These are phyloP conservation scores for Leccinum variicolor DNA, from an alignment of 768 basidiomycete genomes.

Conservation along the genomic window DNA sequence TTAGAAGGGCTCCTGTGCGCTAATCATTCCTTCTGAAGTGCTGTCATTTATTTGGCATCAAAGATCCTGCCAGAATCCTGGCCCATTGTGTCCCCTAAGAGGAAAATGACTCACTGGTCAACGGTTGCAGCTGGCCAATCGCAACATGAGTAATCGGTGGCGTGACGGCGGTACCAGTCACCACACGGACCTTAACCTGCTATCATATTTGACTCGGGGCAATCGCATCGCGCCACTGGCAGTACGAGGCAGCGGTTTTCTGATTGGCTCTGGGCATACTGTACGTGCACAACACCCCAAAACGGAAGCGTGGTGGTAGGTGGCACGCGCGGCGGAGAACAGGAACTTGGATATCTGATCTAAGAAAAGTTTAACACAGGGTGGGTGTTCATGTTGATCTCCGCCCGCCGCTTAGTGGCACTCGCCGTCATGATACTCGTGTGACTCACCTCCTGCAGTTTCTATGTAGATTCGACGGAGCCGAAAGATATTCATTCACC, in stretches of 20 bases:
- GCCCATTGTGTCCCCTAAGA: conserved; percentile 38
- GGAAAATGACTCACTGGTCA: conserved; percentile 42
- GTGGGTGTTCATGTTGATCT: conserved; percentile 31
- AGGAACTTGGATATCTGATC: conserved; percentile 64
- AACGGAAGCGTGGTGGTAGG: conserved; percentile 21
- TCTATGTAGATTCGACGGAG: conserved; percentile 47
- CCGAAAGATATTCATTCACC: conserved; percentile 49
- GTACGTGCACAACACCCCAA: background rate
- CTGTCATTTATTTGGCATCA: conserved; percentile 30
- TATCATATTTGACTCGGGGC: background rate
- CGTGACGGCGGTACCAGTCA: conserved; percentile 25
- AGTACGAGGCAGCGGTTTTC: background rate
- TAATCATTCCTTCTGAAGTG: conserved; percentile 39
- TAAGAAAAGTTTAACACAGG: conserved; percentile 52
- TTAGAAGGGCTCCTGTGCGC: background rate
- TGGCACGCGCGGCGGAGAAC: conserved; percentile 60
- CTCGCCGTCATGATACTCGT: background rate
- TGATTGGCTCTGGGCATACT: background rate
- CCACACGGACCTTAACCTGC: background rate
- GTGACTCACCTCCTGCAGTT: conserved; percentile 14
- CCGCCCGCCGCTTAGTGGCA: background rate
- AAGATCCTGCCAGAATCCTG: conserved; percentile 36
- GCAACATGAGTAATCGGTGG: conserved; percentile 51
- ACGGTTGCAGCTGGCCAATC: conserved; percentile 41
- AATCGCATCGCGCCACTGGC: background rate